A percentile compares a stretch with the other conserved stretches of the same genome.
phyloP scores from a whole-genome alignment of 2,329 filamentous ascomycete genomes.

The Macrophomina pseudophaseolina region DNA sequence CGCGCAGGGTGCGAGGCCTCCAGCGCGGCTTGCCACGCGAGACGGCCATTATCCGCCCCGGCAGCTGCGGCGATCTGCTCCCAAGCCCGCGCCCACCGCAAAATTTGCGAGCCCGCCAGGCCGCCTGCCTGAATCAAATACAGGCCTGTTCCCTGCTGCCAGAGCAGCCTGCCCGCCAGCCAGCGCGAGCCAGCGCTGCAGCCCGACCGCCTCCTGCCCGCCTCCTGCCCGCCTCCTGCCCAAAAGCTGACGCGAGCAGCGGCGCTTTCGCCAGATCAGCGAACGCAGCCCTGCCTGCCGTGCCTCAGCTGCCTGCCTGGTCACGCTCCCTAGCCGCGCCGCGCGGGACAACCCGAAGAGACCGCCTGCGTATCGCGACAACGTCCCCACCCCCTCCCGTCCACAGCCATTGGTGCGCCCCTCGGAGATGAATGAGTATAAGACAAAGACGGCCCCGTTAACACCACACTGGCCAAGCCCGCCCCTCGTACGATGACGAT shows the following conservation, averaged over 20 bases:
- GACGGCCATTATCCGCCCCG: constrained; percentile 19
- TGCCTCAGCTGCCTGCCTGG: constrained; percentile 9
- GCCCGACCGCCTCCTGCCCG: constrained; percentile 19
- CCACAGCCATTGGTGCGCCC: constrained; percentile 12
- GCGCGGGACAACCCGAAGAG: constrained; percentile 17
- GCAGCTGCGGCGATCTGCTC: constrained; percentile 20
- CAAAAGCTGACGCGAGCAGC: constrained; percentile 23
- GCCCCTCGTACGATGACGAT: constrained; percentile 13
- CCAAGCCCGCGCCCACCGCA: constrained; percentile 14
- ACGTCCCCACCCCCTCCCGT: constrained; percentile 13
- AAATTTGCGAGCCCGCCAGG: constrained; percentile 15
- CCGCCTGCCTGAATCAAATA: constrained; percentile 19
- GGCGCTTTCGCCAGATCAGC: constrained; percentile 24
- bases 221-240: constrained; percentile 17
- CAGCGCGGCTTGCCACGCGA: constrained; percentile 22
- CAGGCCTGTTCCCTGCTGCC: constrained; percentile 18
- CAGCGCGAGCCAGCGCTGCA: constrained; percentile 11
- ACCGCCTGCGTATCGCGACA: constrained; percentile 17
- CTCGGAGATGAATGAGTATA: constrained; percentile 23
- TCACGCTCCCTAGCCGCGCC: constrained; percentile 19
- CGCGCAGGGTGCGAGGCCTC: constrained; percentile 17
- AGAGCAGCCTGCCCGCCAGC: constrained; percentile 4
- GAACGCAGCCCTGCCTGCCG: constrained; percentile 4
- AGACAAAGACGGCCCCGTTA: constrained; percentile 14
- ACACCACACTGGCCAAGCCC: constrained; percentile 2